Base-by-base conservation (phyloP, 164 flowering plant species). In the grape (Vitis vinifera) region DNA sequence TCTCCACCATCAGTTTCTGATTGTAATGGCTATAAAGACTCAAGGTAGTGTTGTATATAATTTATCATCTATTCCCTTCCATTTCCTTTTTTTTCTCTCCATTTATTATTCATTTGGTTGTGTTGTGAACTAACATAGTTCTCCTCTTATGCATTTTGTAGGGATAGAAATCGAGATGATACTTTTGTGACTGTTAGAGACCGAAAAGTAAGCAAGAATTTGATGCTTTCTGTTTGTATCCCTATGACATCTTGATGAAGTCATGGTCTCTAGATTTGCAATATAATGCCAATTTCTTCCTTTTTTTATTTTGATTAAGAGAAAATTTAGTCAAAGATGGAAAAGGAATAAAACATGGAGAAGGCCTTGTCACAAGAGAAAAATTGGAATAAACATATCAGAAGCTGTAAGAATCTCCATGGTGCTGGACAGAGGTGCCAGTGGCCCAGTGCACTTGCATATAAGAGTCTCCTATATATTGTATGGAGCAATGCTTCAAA, bases 101-200 rank as follows among this genome's bases (percentile, higher is more conserved):
- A 9, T 13, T n/a, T 37, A 64, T 3, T 9, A 51, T 16, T 50
- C 14, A 56, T 47, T 63, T 51, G 10, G 48, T 23, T 44, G 4
- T 57, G 27, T 14, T 17, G 23, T 14, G 15, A 50, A 7, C 2
- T 62, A 17, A 10, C 11, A 13, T 23, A 10, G n/a, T 37, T 62
- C 15, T 47, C 49, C 23, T 69, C 10, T 64, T 56, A n/a, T 68
- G 48, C 52, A 77, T 62, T 70, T 10, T 80, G 59, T 60, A 86
- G 91, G 83, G 86, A 84, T 51, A 79, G 72, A 72, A 77, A 63
- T 70, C 83, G 71, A 74, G 92, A 89, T 63, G 90, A 88, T 55
- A 66, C 76, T 31, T 56, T 79, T 67, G 71, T 68, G 62, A 69
- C 71, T 14, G 48, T 89, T 47, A 74, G 81, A 66, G 86, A 81